phyloP scores from a whole-genome alignment of 2,329 filamentous ascomycete species.

The Neonectria punicea region DNA sequence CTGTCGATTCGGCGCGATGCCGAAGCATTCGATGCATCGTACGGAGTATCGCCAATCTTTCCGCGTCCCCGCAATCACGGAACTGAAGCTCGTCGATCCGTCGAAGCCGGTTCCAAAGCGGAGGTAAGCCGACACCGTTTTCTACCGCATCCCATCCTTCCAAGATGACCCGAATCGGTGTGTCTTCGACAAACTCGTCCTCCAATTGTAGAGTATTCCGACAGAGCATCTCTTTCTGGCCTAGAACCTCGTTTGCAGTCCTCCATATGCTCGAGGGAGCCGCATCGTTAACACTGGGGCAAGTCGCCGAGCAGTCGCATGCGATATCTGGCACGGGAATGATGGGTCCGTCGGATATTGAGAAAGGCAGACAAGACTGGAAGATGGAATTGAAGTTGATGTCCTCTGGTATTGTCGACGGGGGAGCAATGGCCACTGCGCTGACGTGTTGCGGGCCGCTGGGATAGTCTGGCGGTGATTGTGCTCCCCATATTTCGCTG shows the following conservation, averaged over 20 bases:
- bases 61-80: background rate
- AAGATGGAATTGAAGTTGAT: background rate
- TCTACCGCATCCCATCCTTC: conserved; percentile 2
- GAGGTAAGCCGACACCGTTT: background rate
- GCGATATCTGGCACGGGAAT: background rate
- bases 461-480: background rate
- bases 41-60: conserved; percentile 6
- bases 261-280: conserved; percentile 1
- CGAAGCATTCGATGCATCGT: conserved; percentile 11
- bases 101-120: conserved; percentile 7
- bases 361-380: background rate
- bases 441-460: background rate
- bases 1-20: background rate
- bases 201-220: background rate
- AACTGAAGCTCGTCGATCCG: conserved; percentile 13
- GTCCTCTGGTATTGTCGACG: background rate
- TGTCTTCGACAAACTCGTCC: conserved; percentile 8
- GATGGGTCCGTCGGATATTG: background rate
- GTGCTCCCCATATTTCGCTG: background rate
- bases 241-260: background rate
- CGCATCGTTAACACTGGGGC: background rate
- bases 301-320: background rate
- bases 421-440: background rate
- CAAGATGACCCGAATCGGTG: conserved; percentile 1
- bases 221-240: background rate